These are phyloP conservation scores for Saccharomyces hybrid DNA, from an alignment of 1,139 yeast genomes.

Conservation along the genomic window DNA sequence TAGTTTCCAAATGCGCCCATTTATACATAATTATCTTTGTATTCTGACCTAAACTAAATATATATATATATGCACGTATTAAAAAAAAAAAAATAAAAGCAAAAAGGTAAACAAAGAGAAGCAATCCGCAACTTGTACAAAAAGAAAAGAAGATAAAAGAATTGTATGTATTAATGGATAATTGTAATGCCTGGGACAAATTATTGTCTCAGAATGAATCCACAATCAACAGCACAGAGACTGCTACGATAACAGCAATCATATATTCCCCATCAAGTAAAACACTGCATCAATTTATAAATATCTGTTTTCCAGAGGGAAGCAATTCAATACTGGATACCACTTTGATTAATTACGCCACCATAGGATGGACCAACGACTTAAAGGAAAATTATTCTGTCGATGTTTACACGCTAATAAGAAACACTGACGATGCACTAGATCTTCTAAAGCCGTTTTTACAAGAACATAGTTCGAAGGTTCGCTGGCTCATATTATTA, in stretches of 20 bases:
- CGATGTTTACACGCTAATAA: slow-evolving; percentile 1
- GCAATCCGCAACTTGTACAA: neutral
- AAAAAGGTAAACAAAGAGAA: neutral
- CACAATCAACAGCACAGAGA: neutral
- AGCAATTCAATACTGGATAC: neutral
- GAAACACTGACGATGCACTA: neutral
- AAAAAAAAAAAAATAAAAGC: neutral
- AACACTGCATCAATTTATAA: slow-evolving; percentile 1
- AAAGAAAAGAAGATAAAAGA: neutral
- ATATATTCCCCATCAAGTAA: neutral
- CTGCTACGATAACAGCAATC: neutral
- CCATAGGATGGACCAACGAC: neutral
- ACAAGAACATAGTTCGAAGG: neutral
- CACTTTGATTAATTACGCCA: neutral
- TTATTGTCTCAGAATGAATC: neutral
- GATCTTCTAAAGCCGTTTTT: slow-evolving; percentile 2
- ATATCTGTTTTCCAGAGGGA: slow-evolving; percentile 1
- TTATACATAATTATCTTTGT: neutral
- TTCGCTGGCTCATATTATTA: slow-evolving; percentile 15
- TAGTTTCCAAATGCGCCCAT: neutral
- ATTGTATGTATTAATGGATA: neutral
- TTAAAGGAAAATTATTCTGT: neutral
- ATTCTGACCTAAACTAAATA: neutral
- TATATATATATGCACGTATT: neutral
- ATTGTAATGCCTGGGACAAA: slow-evolving; percentile 3